A percentile compares a stretch with the other conserved stretches of the same genome.
Evolutionary conservation across 225 moss, liverwort and hornwort genomes (phyloP).

Genomic region (Takakia lepidozioides): DNA sequence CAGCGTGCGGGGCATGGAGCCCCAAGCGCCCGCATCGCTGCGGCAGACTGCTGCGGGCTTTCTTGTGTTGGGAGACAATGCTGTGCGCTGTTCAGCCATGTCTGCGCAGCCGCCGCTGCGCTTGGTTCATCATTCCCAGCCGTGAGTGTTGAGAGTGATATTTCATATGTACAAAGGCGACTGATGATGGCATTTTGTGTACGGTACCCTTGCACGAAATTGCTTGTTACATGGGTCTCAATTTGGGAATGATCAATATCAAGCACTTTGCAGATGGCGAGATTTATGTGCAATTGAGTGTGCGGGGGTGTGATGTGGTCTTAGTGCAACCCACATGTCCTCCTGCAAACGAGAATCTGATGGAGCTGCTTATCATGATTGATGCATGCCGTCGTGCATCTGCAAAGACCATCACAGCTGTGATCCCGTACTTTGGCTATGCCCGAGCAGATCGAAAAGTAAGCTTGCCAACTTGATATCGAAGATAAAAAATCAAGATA

Average conservation of each 20-base stretch:
- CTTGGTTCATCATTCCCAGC: too few species aligned
- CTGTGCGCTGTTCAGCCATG: too few species aligned
- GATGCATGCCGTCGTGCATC: constrained; percentile 67
- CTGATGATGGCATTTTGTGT: too few species aligned
- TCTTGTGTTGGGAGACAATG: too few species aligned
- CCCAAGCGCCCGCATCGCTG: too few species aligned
- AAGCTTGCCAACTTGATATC: too few species aligned
- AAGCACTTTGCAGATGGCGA: constrained; percentile 68
- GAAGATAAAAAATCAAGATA: too few species aligned
- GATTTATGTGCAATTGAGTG: constrained; percentile 63
- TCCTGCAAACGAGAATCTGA: constrained; percentile 59
- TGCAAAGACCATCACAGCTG: constrained; percentile 59
- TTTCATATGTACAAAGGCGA: too few species aligned
- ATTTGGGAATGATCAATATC: constrained; percentile 42
- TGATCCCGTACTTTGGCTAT: constrained; percentile 62
- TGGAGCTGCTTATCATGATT: constrained; percentile 67
- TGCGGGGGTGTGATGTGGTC: constrained; percentile 56
- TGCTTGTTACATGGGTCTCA: constrained; percentile 56
- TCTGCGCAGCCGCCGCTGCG: too few species aligned
- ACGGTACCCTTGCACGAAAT: constrained; percentile 41
- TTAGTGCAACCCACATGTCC: constrained; percentile 60
- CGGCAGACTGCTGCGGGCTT: too few species aligned
- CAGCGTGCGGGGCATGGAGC: too few species aligned
- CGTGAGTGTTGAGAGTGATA: too few species aligned
- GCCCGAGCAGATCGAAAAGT: constrained; percentile 68